Base-by-base conservation (phyloP, 1,139 yeast genomes). In the Nematodospora anomalae region DNA sequence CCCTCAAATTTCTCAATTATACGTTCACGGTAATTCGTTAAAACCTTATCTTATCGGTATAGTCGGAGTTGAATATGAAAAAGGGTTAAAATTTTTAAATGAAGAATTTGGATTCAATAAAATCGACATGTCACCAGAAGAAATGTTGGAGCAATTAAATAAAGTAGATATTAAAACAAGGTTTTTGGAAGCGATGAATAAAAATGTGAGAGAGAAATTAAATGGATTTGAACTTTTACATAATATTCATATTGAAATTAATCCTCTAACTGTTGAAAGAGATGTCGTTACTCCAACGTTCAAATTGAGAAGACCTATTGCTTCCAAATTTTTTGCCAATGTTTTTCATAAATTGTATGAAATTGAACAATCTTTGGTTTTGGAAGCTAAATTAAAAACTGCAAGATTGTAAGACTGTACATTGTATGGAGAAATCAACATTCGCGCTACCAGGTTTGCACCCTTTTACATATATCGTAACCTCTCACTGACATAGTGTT, bases 31-130 rank as follows among this genome's bases (percentile, higher is more conserved):
- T 4, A 74, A 79, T 50, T 74, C 87, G 0, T 58, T 74, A 21
- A 67, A 77, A 49, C 65, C 75, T 2, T 80, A 52, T 49, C 57
- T 83, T 38, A 81, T 83, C 6, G 87, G 79, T 6, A 60, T 83
- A 30, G 61, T 76, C 27, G 87, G 87, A n/a, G 59, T 82, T 36
- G 51, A 50, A n/a, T 53, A 21, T 37, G 53, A 37, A 21, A 43
- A 32, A 44, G 60, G 50, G 25, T 49, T 46, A 28, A 40, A 37
- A 9, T 58, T 57, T 29, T 43, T 59, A 35, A 46, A 46, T 31
- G 40, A 42, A 16, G 39, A 47, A 9, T 45, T 51, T 37, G 55
- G 58, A 10, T 45, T 47, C 6, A 37, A 37, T 23, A 34, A 30
- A 25, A 31, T 39, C 25, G 37, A 45, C 37, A 53, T 45, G 47